These are phyloP conservation scores for Phytophthora meadii DNA, from an alignment of 352 stramenopile genomes.

Conservation along the genomic window DNA sequence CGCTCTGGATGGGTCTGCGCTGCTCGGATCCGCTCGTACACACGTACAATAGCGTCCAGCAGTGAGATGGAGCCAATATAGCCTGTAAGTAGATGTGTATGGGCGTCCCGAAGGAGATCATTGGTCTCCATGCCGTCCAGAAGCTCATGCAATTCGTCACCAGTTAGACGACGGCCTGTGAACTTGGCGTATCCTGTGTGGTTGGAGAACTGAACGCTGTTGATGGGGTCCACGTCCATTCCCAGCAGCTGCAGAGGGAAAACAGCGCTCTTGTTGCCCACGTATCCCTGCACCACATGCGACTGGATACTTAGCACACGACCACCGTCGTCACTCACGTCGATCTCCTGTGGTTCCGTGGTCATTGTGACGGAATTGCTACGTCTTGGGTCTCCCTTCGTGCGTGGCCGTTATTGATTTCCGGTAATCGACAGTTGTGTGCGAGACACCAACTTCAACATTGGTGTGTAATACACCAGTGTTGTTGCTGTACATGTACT, in stretches of 20 bases:
- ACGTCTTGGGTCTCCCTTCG: conserved; percentile 3
- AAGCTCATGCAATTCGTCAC: conserved; percentile 80
- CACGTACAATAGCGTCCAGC: conserved; percentile 74
- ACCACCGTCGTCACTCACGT: conserved; percentile 44
- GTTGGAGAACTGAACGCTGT: conserved; percentile 91
- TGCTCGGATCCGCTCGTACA: conserved; percentile 63
- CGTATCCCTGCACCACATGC: conserved; percentile 88
- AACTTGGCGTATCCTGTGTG: conserved; percentile 86
- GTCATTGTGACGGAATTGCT: conserved; percentile 9
- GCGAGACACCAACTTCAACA: conserved; percentile 11
- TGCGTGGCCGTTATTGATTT: conserved; percentile 24
- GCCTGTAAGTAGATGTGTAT: conserved; percentile 85
- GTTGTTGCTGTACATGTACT: too few species aligned
- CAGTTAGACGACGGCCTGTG: conserved; percentile 70
- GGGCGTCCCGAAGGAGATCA: conserved; percentile 64
- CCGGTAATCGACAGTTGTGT: conserved; percentile 25
- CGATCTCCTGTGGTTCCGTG: conserved; percentile 17
- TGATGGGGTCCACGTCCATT: conserved; percentile 89
- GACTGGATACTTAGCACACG: conserved; percentile 90
- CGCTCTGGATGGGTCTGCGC: conserved; percentile 56
- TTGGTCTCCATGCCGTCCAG: conserved; percentile 83
- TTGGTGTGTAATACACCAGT: background rate
- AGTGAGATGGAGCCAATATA: conserved; percentile 80
- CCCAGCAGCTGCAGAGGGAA: conserved; percentile 86
- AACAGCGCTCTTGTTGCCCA: conserved; percentile 89